Evolutionary conservation across 164 flowering plant genomes (phyloP).

Genomic region (Liriodendron chinense): DNA sequence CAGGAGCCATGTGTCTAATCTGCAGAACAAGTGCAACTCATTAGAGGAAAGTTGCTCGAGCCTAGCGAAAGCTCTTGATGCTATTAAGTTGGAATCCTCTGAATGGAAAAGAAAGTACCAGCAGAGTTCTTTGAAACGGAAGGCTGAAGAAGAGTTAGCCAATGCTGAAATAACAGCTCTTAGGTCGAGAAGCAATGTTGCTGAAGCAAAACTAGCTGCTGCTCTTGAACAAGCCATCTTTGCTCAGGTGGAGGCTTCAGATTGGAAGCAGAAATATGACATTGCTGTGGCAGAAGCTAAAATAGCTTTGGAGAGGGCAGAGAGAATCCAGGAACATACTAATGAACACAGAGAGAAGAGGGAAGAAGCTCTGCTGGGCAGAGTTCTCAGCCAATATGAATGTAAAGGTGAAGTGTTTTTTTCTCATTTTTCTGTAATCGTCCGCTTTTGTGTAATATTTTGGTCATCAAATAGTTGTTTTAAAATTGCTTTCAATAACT

Average conservation of each 20-base stretch:
- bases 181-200: constrained; percentile 66
- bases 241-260: constrained; percentile 88
- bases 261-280: constrained; percentile 89
- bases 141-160: constrained; percentile 67
- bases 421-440: not conserved
- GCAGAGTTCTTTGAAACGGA: constrained; percentile 48
- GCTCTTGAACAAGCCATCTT: constrained; percentile 81
- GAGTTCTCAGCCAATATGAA: constrained; percentile 58
- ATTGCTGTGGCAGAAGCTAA: constrained; percentile 83
- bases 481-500: not conserved
- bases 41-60: constrained; percentile 68
- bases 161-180: constrained; percentile 68
- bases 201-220: constrained; percentile 93
- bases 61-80: constrained; percentile 53
- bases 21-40: constrained; percentile 70
- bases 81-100: constrained; percentile 53
- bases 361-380: constrained; percentile 79
- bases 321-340: constrained; percentile 66
- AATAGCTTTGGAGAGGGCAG: constrained; percentile 92
- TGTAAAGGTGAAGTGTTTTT: constrained; percentile 54
- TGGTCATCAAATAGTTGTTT: not conserved
- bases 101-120: constrained; percentile 97
- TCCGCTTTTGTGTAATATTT: not conserved
- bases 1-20: constrained; percentile 57
- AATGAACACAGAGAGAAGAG: constrained; percentile 61